phyloP scores from a whole-genome alignment of 768 basidiomycete genomes.

The Lentinula detonsa region DNA sequence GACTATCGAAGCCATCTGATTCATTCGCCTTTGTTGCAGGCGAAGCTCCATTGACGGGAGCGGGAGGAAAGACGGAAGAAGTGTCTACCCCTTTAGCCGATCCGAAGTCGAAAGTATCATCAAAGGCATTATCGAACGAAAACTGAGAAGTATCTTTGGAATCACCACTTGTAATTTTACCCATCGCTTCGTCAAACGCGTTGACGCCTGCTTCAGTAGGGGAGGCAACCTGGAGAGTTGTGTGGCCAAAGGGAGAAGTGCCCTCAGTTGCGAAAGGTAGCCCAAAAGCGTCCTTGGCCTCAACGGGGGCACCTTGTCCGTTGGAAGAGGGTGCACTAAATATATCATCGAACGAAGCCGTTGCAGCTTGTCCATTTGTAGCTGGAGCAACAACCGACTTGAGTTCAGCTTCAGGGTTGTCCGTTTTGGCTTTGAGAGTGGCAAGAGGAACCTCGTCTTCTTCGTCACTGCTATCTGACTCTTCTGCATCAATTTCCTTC shows the following conservation, averaged over 20 bases:
- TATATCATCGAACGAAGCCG: conserved; percentile 46
- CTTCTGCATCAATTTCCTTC: conserved; percentile 46
- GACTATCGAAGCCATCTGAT: conserved; percentile 25
- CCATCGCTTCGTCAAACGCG: conserved; percentile 74
- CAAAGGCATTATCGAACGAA: conserved; percentile 62
- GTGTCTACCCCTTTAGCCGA: conserved; percentile 20
- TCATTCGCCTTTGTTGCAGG: conserved; percentile 6
- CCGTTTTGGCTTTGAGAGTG: conserved; percentile 15
- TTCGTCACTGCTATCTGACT: conserved; percentile 37
- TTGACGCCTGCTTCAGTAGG: conserved; percentile 41
- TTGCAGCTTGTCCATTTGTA: conserved; percentile 8
- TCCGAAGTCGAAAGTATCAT: conserved; percentile 57
- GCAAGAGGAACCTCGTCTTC: conserved; percentile 40
- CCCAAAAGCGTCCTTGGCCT: conserved; percentile 15
- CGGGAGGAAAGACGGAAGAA: conserved; percentile 23
- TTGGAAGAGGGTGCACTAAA: conserved; percentile 32
- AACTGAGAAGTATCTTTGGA: conserved; percentile 37
- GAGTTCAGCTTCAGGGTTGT: conserved; percentile 7
- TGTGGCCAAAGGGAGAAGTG: conserved; percentile 8
- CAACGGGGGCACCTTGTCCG: conserved; percentile 17
- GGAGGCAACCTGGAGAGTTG: conserved; percentile 11
- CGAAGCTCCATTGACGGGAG: conserved; percentile 21
- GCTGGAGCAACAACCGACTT: conserved; percentile 14
- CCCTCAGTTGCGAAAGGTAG: conserved; percentile 8
- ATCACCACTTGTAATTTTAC: conserved; percentile 37